Evolutionary conservation across 106 monocot species (phyloP).

Genomic region (Dendrobium officinale): DNA sequence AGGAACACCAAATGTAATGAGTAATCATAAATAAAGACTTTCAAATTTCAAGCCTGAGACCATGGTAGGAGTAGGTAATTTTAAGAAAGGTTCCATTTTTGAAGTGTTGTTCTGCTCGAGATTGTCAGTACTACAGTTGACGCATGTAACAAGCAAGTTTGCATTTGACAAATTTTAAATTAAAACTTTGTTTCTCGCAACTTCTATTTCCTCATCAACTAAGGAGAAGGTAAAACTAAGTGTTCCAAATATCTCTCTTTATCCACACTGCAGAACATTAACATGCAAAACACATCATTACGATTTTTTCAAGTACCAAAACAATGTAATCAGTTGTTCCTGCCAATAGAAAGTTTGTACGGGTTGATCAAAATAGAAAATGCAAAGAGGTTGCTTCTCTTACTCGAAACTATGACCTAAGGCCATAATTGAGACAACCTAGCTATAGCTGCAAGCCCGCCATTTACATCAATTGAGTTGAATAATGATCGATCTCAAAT

Average conservation of each 20-base stretch:
- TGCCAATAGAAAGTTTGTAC: neutral
- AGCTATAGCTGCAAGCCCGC: neutral
- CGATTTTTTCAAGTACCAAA: neutral
- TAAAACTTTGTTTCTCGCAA: neutral
- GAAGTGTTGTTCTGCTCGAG: neutral
- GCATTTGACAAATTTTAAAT: neutral
- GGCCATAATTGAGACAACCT: neutral
- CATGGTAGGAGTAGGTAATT: neutral
- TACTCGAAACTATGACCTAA: neutral
- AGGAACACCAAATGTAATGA: neutral
- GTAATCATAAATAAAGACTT: neutral
- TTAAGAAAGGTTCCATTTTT: neutral
- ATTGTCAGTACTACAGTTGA: neutral
- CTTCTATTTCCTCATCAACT: neutral
- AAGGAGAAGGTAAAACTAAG: neutral
- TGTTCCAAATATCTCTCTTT: neutral
- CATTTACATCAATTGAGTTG: neutral
- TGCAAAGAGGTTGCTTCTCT: neutral
- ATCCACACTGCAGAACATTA: neutral
- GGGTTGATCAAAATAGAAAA: neutral
- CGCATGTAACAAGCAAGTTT: neutral
- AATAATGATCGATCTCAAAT: neutral
- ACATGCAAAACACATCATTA: neutral
- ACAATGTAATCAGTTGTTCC: too few species aligned
- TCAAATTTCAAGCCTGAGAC: neutral